Evolutionary conservation across 2,329 filamentous ascomycete species (phyloP).

Genomic region (Alternaria incomplexa): DNA sequence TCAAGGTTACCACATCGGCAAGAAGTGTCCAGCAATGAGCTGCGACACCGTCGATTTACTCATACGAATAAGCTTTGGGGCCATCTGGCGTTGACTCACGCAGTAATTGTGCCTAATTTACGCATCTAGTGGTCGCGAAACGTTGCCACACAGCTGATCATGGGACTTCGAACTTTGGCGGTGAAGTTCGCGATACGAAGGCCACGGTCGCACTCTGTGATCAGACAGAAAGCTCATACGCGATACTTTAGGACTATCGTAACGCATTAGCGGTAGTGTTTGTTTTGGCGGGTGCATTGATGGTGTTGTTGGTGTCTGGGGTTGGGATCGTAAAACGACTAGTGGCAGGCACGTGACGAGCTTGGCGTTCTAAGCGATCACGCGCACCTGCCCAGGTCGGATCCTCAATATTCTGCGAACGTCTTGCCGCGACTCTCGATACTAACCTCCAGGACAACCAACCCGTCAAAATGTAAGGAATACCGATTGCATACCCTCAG

Average conservation of each 20-base stretch:
- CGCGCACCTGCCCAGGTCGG: slow-evolving; percentile 7
- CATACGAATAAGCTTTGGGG: background rate
- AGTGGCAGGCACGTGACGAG: slow-evolving; percentile 4
- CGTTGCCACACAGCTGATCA: background rate
- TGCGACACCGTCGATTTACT: background rate
- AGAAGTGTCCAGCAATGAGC: background rate
- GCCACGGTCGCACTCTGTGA: background rate
- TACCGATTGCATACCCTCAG: slow-evolving; percentile 22
- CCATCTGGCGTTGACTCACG: background rate
- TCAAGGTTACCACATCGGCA: background rate
- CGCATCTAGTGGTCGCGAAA: background rate
- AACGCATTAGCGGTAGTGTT: background rate
- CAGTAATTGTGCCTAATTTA: background rate
- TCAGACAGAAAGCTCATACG: background rate
- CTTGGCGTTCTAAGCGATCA: slow-evolving; percentile 16
- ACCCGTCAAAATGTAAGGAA: slow-evolving; percentile 52
- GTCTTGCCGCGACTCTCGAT: slow-evolving; percentile 7
- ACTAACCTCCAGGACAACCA: slow-evolving; percentile 47
- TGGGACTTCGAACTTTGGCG: background rate
- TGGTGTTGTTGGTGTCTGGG: background rate
- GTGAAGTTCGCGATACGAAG: background rate
- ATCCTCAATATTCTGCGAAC: slow-evolving; percentile 7
- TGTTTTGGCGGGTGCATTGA: background rate
- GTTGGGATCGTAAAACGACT: slow-evolving; percentile 7
- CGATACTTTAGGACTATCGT: too few species aligned